These are phyloP conservation scores for Pseudogymnoascus sp. DNA, from an alignment of 2,329 filamentous ascomycete species.

Conservation along the genomic window DNA sequence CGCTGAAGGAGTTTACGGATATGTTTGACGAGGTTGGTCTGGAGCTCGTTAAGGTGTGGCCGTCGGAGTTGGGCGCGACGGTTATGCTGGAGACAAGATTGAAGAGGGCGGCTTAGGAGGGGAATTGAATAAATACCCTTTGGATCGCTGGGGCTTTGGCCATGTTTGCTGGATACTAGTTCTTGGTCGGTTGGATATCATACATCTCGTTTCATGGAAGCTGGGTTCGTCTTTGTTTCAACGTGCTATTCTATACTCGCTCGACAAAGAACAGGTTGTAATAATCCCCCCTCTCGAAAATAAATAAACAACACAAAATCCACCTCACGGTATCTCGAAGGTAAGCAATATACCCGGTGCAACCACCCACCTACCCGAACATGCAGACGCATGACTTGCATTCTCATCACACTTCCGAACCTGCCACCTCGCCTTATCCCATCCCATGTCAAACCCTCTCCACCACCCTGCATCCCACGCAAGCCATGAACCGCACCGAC, in stretches of 20 bases:
- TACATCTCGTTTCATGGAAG: not conserved
- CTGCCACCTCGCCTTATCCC: not conserved
- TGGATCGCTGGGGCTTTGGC: not conserved
- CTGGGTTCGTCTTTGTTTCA: not conserved
- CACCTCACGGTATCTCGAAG: too few relatives aligned
- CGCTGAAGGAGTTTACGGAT: conserved; percentile 23
- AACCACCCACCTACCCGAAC: too few relatives aligned
- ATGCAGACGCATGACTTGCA: not conserved
- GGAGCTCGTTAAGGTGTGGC: conserved; percentile 28
- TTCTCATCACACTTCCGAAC: not conserved
- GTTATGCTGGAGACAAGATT: conserved; percentile 27
- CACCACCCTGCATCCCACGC: not conserved
- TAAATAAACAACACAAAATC: not conserved
- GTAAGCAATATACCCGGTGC: not conserved
- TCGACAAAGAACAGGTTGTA: not conserved
- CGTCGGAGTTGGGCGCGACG: conserved; percentile 25
- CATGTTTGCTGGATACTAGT: not conserved
- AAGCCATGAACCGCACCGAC: not conserved
- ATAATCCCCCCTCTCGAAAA: not conserved
- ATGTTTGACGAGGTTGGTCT: conserved; percentile 27
- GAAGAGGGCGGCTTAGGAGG: conserved; percentile 10
- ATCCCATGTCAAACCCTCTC: not conserved
- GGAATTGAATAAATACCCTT: not conserved
- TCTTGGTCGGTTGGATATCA: not conserved
- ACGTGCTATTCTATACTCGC: not conserved